Evolutionary conservation across 2,329 filamentous ascomycete species (phyloP).

Genomic region (Cercospora zeina): DNA sequence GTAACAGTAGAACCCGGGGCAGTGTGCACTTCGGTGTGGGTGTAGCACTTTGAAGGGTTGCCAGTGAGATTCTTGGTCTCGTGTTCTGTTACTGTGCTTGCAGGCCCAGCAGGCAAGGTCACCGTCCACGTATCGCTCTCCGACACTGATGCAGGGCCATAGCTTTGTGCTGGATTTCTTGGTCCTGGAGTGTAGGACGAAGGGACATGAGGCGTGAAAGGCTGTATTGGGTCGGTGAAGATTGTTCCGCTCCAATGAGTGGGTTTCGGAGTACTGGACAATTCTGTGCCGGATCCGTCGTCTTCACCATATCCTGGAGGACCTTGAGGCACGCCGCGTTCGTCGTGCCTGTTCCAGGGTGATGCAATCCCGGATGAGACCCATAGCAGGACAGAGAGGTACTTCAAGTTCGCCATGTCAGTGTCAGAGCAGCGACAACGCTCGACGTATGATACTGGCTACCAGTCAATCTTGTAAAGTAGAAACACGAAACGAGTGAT

Average conservation of each 20-base stretch:
- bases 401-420: not conserved
- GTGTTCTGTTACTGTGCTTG: not conserved
- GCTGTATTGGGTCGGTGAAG: not conserved
- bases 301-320: not conserved
- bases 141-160: not conserved
- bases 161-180: not conserved
- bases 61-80: not conserved
- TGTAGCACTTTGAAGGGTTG: not conserved
- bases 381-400: not conserved
- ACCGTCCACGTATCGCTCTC: not conserved
- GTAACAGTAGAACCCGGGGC: not conserved
- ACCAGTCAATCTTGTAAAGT: not conserved
- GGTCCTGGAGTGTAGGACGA: not conserved
- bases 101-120: not conserved
- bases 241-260: not conserved
- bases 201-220: not conserved
- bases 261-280: not conserved
- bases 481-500: not conserved
- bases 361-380: not conserved
- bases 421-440: not conserved
- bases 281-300: not conserved
- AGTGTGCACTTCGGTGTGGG: not conserved
- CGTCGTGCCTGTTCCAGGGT: conserved; percentile 1
- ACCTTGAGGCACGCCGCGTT: not conserved
- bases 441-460: not conserved